These are phyloP conservation scores for Zea mays DNA, from an alignment of 176 grass and related monocot genomes.

Conservation along the genomic window DNA sequence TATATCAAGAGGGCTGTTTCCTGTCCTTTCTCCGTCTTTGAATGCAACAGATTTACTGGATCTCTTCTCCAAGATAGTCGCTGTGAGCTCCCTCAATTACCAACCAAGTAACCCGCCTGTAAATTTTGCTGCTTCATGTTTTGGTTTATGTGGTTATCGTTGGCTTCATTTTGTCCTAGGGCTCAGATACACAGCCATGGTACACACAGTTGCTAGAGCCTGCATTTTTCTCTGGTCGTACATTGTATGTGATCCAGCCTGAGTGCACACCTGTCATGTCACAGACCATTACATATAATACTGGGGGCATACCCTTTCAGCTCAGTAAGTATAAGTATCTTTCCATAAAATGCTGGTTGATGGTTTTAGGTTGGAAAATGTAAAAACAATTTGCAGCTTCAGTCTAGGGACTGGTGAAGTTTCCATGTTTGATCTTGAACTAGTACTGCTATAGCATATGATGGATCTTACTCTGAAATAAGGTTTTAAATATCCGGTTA, in stretches of 20 bases:
- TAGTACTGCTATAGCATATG: slow-evolving; percentile 16
- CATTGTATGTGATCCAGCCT: slow-evolving; percentile 70
- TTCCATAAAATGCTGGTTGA: slow-evolving; percentile 4
- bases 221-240: slow-evolving; percentile 54
- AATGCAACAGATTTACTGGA: slow-evolving; percentile 70
- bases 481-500: no score
- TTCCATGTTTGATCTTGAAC: slow-evolving; percentile 6
- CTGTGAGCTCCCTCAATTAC: slow-evolving; percentile 53
- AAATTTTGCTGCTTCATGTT: slow-evolving; percentile 24
- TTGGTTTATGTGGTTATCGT: slow-evolving; percentile 17
- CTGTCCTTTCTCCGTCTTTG: slow-evolving; percentile 43
- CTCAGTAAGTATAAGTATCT: slow-evolving; percentile 48
- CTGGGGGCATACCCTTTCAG: slow-evolving; percentile 40
- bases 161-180: slow-evolving; percentile 51
- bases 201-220: slow-evolving; percentile 68
- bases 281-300: slow-evolving; percentile 45
- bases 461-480: slow-evolving; percentile 2
- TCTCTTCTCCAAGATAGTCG: slow-evolving; percentile 48
- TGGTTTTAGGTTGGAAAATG: not conserved
- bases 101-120: not conserved
- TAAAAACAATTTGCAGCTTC: slow-evolving; percentile 7
- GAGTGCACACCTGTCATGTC: slow-evolving; percentile 50
- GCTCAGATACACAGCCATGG: slow-evolving; percentile 54
- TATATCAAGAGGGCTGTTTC: slow-evolving; percentile 60
- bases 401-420: not conserved